These are phyloP conservation scores for Diplocarpon rosae DNA, from an alignment of 2,329 filamentous ascomycete species.

Conservation along the genomic window DNA sequence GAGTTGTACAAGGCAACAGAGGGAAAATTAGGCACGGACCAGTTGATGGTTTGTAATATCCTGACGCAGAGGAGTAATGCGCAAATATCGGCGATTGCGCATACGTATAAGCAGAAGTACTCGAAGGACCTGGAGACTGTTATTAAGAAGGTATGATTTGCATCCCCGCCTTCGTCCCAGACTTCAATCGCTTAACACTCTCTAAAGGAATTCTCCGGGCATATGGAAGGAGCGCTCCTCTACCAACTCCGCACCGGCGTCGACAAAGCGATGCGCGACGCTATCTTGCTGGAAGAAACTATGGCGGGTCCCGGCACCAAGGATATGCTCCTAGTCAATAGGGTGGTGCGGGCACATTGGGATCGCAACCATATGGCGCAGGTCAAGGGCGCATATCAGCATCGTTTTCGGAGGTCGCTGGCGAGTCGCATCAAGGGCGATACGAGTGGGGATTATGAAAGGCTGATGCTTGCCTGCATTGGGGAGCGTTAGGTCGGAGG, in stretches of 20 bases:
- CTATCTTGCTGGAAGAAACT: slow-evolving; percentile 66
- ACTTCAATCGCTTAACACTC: neutral
- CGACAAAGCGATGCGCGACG: slow-evolving; percentile 78
- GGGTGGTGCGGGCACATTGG: slow-evolving; percentile 80
- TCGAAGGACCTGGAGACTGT: slow-evolving; percentile 58
- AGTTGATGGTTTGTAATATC: slow-evolving; percentile 68
- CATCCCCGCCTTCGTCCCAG: slow-evolving; percentile 1
- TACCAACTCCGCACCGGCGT: slow-evolving; percentile 66
- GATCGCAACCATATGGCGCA: slow-evolving; percentile 62
- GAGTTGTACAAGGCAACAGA: slow-evolving; percentile 70
- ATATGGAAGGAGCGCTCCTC: slow-evolving; percentile 79
- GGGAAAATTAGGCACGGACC: slow-evolving; percentile 61
- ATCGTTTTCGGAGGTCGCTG: slow-evolving; percentile 58
- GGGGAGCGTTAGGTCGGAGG: neutral
- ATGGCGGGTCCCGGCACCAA: slow-evolving; percentile 87
- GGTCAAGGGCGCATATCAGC: slow-evolving; percentile 67
- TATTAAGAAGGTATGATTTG: slow-evolving; percentile 49
- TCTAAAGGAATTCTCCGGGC: slow-evolving; percentile 66
- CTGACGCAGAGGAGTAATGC: slow-evolving; percentile 65
- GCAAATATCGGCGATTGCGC: slow-evolving; percentile 72
- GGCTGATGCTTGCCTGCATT: slow-evolving; percentile 52
- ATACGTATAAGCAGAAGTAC: slow-evolving; percentile 65
- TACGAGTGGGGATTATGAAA: slow-evolving; percentile 75
- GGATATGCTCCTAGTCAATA: slow-evolving; percentile 64
- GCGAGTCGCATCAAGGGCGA: slow-evolving; percentile 64